Base-by-base conservation (phyloP, 768 basidiomycete genomes). In the Russula abietina region DNA sequence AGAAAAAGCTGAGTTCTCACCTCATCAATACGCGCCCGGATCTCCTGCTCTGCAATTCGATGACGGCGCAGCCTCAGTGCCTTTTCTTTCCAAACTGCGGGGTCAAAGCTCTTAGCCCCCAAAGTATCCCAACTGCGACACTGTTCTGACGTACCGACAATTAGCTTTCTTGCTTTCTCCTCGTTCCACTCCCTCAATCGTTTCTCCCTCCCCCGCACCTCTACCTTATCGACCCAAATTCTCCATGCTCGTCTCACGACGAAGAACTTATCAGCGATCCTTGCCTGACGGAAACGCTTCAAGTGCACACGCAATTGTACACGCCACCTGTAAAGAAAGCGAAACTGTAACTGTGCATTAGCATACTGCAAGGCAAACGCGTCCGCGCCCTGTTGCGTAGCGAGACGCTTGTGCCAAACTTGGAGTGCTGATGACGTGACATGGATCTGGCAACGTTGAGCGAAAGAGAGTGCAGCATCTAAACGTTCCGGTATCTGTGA, bases 321-420 rank as follows among this genome's bases (percentile, higher is more conserved):
- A 22, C 85, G 80, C 89, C 89, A 91, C 19, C 64, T 68, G 6
- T 81, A 69, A 16, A 88, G 74, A 59, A 73, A 70, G 56, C 72
- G 75, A 58, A 74, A 79, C 10, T 72, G 70, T 9, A 83, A 63
- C 60, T 75, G 76, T 1, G 69, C 67, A 16, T 76, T 71, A 67
- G 84, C 75, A 69, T 81, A 82, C 57, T 80, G 79, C 12, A 76
- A 72, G 16, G 86, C 85, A 54, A 81, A 79, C 0, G 73, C 60
- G 16, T 73, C 69, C 3, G 80, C 77, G 60, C 81, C 83, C 60
- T 76, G 78, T 69, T 81, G 80, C 3, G 77, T 74, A 4, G 65
- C 70, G 66, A 76, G 71, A 5, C 76, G 74, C 60, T 74, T 70
- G 22, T 69, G 74, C 86, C 86, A 87, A 56, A 69, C 76, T 48